Evolutionary conservation across 2,329 filamentous ascomycete species (phyloP).

Genomic region (Fusarium longipes): DNA sequence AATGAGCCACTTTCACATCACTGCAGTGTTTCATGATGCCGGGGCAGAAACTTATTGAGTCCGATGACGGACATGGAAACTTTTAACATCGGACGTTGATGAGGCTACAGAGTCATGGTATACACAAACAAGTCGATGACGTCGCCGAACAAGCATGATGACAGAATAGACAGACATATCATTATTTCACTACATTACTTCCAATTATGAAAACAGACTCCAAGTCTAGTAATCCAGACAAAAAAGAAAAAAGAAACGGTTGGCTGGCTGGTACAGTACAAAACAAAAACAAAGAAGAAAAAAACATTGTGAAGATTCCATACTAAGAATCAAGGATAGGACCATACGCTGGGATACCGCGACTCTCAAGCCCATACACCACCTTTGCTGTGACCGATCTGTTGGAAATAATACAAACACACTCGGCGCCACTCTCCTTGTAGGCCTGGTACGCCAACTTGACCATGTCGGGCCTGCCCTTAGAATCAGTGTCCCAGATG

Average conservation of each 20-base stretch:
- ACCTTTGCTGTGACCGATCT: conserved; percentile 68
- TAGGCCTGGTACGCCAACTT: conserved; percentile 58
- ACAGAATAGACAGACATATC: neutral
- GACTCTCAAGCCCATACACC: conserved; percentile 70
- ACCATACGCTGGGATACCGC: conserved; percentile 72
- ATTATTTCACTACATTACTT: neutral
- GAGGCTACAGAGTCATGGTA: too few species aligned
- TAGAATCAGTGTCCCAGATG: conserved; percentile 65
- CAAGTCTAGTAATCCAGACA: neutral
- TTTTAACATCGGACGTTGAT: accelerated
- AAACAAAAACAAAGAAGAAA: neutral
- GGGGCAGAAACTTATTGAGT: too few species aligned
- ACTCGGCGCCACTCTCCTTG: conserved; percentile 67
- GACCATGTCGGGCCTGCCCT: conserved; percentile 64
- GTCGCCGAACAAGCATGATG: neutral
- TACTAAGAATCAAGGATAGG: conserved; percentile 69
- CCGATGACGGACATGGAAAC: accelerated
- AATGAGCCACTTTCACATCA: neutral
- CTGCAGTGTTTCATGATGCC: neutral
- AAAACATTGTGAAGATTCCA: neutral
- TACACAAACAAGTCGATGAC: neutral
- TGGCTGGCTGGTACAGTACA: neutral
- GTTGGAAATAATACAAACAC: conserved; percentile 76
- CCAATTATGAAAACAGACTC: neutral
- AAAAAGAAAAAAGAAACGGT: too few species aligned